A percentile compares a stretch with the other conserved stretches of the same genome.
Conservation (phyloP, 2,329 filamentous ascomycete genomes). For the Pseudopyrenochaeta lycopersici region DNA sequence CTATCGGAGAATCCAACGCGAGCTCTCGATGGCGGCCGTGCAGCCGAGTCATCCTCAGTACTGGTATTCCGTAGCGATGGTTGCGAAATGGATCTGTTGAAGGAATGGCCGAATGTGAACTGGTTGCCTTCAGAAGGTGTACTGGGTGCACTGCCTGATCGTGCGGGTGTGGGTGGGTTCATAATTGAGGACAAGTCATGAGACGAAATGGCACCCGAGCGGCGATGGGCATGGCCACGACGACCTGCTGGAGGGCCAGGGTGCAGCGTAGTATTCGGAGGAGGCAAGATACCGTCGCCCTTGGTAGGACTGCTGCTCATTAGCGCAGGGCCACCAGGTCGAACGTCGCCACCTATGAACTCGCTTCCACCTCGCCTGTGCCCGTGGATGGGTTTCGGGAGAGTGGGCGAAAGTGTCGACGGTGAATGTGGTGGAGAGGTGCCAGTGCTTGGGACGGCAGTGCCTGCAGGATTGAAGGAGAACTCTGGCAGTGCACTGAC, state of each 20-base stretch:
- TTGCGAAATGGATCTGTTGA: constrained; percentile 51
- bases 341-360: constrained; percentile 73
- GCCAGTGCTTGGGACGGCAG: constrained; percentile 38
- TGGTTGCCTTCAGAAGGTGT: constrained; percentile 64
- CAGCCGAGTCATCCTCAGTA: constrained; percentile 38
- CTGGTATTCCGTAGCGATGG: constrained; percentile 44
- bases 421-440: constrained; percentile 52
- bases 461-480: constrained; percentile 58
- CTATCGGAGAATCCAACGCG: constrained; percentile 86
- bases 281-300: constrained; percentile 66
- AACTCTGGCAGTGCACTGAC: constrained; percentile 57
- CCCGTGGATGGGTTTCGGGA: constrained; percentile 64
- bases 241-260: constrained; percentile 62
- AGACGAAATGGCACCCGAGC: constrained; percentile 82
- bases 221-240: constrained; percentile 79
- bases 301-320: constrained; percentile 77
- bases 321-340: constrained; percentile 61
- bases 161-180: constrained; percentile 63
- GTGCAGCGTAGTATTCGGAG: constrained; percentile 60
- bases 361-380: constrained; percentile 85
- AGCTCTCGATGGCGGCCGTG: constrained; percentile 60
- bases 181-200: constrained; percentile 80
- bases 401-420: constrained; percentile 50
- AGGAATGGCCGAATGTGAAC: constrained; percentile 44
- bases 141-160: constrained; percentile 71